Evolutionary conservation across 2,329 filamentous ascomycete species (phyloP), one percentile per base, ranked within the genome.

Genomic region (Exophiala viscosa): DNA sequence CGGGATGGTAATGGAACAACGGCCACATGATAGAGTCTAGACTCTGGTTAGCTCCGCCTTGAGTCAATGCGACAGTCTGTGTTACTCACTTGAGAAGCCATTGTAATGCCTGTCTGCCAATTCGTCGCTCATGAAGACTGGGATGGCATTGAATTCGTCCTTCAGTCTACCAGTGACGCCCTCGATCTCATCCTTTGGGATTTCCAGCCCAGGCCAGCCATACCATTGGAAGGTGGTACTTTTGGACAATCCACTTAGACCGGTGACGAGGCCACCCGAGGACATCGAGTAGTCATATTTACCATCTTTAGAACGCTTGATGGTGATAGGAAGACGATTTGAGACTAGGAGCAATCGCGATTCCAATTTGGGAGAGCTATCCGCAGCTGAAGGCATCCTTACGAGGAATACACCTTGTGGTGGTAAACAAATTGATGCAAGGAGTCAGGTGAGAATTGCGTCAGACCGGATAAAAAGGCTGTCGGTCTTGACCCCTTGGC

Each of bases 161-260:
- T 89, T 88, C 66, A 97, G 76, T 59, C 87, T 84, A 66, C 86
- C 79, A 66, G 83, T 86, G 70, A 99, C 84, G 50, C 80, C 78
- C 2, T 80, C 77, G 39, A 88, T 81, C 70, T 97, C 92, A 50
- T 84, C 81, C 59, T 95, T 88, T 35, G 92, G 92, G 3, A 97
- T 84, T 70, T 97, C 90, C 44, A 96, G 75, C 34, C 93, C 93
- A 1, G 93, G 91, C 92, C 93, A 97, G 62, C 93, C 93, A 72
- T 97, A 97, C 93, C 93, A 99, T 71, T 93, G 88, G 72, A 97
- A 97, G 62, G 86, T 92, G 18, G 90, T 96, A 20, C 90, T 96
- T 31, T 89, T 87, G 73, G 96, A 96, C 53, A 97, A 76, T 20
- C 93, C 93, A 62, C 89, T 95, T 56, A 99, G 78, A 15, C 93